Percentiles rank a stretch among this genome's conserved stretches.
Evolutionary conservation across 805 yeast species (phyloP).

Genomic region (Candida silvatica): DNA sequence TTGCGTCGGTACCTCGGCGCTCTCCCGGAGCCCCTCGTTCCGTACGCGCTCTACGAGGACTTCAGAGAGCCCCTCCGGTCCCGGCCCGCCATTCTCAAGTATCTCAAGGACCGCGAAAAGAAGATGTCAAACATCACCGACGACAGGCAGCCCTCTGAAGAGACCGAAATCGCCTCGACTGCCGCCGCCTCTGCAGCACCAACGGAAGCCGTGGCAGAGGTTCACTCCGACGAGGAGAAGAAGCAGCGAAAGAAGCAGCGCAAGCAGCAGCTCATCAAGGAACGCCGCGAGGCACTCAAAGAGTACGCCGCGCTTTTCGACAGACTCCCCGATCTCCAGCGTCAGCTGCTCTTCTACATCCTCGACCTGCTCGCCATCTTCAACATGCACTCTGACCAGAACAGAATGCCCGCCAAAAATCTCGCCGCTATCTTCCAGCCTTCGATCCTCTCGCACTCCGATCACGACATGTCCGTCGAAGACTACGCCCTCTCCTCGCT

Average conservation of each 20-base stretch:
- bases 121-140: slow-evolving; percentile 8
- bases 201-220: slow-evolving; percentile 3
- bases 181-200: slow-evolving; percentile 1
- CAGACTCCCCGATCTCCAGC: slow-evolving; percentile 65
- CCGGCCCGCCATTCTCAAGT: slow-evolving; percentile 56
- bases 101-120: slow-evolving; percentile 45
- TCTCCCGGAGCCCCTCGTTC: slow-evolving; percentile 87
- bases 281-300: slow-evolving; percentile 58
- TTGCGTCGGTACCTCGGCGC: slow-evolving; percentile 80
- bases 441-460: slow-evolving; percentile 86
- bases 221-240: slow-evolving; percentile 19
- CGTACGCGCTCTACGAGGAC: slow-evolving; percentile 62
- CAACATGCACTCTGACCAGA: slow-evolving; percentile 65
- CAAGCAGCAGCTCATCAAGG: slow-evolving; percentile 51
- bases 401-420: slow-evolving; percentile 88
- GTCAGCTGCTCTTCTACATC: slow-evolving; percentile 77
- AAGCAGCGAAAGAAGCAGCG: slow-evolving; percentile 33
- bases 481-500: slow-evolving; percentile 83
- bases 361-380: slow-evolving; percentile 82
- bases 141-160: no score
- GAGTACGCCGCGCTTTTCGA: slow-evolving; percentile 65
- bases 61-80: slow-evolving; percentile 73
- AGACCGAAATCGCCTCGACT: not conserved
- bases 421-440: slow-evolving; percentile 97
- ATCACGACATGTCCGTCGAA: slow-evolving; percentile 85